Conservation (phyloP, 768 basidiomycete genomes). For the Xerocomellus intermedius region DNA sequence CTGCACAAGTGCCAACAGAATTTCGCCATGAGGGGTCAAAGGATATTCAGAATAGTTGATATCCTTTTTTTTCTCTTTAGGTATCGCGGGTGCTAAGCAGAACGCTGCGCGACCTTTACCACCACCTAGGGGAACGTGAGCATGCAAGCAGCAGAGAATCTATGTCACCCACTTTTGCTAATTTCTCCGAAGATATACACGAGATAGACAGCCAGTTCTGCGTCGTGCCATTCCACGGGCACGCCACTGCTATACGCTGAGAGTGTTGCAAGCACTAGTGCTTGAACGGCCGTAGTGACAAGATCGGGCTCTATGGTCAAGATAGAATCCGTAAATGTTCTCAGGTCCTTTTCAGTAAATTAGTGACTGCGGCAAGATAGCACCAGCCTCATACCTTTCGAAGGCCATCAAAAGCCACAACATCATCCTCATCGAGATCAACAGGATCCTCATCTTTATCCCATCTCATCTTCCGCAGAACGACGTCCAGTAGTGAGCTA, state of each 20-base stretch:
- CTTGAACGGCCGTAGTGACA: conserved; percentile 73
- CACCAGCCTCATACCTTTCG: conserved; percentile 61
- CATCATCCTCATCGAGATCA: conserved; percentile 88
- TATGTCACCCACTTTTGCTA: conserved; percentile 65
- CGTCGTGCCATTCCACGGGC: conserved; percentile 83
- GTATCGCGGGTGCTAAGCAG: conserved; percentile 69
- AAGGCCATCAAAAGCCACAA: conserved; percentile 76
- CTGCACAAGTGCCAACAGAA: conserved; percentile 80
- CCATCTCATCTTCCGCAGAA: conserved; percentile 91
- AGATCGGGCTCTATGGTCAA: conserved; percentile 82
- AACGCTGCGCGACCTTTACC: conserved; percentile 85
- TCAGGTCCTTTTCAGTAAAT: conserved; percentile 62
- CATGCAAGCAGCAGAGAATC: neutral
- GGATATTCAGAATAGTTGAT: conserved; percentile 78
- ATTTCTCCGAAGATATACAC: conserved; percentile 94
- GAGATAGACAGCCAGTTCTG: conserved; percentile 90
- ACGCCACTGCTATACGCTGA: conserved; percentile 60
- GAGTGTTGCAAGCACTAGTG: conserved; percentile 72
- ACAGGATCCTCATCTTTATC: conserved; percentile 73
- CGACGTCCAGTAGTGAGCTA: conserved; percentile 68
- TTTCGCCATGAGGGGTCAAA: conserved; percentile 86
- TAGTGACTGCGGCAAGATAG: conserved; percentile 7
- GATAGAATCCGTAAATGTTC: conserved; percentile 84
- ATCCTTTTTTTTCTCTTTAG: conserved; percentile 64
- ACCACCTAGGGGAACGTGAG: conserved; percentile 45